A percentile compares a stretch with the other conserved stretches of the same genome.
phyloP scores from a whole-genome alignment of 1,139 yeast genomes.

The Saccharomyces pastorianus region DNA sequence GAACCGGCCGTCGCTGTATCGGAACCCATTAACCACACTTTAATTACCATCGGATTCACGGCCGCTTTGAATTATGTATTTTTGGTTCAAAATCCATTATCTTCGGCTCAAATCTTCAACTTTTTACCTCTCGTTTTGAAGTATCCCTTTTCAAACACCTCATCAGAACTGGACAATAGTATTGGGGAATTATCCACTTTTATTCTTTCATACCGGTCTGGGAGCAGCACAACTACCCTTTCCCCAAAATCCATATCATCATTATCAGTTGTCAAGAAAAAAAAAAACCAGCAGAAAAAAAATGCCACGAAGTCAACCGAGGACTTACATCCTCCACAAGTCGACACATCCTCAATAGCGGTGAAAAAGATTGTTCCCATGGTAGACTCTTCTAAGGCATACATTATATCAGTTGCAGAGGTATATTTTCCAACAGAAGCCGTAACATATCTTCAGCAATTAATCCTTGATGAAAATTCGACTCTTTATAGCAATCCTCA shows the following conservation, averaged over 20 bases:
- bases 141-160: constrained; percentile 38
- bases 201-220: neutral
- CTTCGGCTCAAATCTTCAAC: constrained; percentile 67
- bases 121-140: constrained; percentile 50
- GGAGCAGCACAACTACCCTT: neutral
- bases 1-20: constrained; percentile 36
- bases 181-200: neutral
- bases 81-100: constrained; percentile 52
- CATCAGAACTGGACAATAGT: neutral
- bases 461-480: constrained; percentile 39
- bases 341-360: neutral
- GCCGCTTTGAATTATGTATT: constrained; percentile 58
- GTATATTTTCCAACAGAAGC: constrained; percentile 51
- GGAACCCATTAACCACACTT: constrained; percentile 36
- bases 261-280: neutral
- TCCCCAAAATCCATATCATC: neutral
- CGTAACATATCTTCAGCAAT: constrained; percentile 39
- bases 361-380: constrained; percentile 51
- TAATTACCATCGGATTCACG: constrained; percentile 59
- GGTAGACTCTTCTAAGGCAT: constrained; percentile 39
- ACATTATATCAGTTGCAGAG: constrained; percentile 68
- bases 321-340: neutral
- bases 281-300: neutral
- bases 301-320: neutral
- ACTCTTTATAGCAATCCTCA: constrained; percentile 44